A percentile compares a stretch with the other conserved stretches of the same genome.
phyloP scores from a whole-genome alignment of 2,329 filamentous ascomycete species.

The Byssochlamys sp. region DNA sequence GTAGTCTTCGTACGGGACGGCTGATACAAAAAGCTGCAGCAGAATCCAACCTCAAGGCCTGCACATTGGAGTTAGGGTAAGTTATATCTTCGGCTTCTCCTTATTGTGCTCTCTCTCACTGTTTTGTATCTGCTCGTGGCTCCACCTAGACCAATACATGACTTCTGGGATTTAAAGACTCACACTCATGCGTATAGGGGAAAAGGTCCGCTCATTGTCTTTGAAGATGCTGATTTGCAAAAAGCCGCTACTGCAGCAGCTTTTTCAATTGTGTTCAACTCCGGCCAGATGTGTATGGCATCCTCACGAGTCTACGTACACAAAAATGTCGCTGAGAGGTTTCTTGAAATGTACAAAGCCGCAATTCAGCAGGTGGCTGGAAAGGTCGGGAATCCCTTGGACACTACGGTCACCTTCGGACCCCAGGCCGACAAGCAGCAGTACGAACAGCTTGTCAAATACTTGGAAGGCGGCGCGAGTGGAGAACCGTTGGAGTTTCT shows the following conservation, averaged over 20 bases:
- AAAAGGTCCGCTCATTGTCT: constrained; percentile 50
- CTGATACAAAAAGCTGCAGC: constrained; percentile 62
- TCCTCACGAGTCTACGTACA: constrained; percentile 68
- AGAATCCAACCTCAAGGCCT: constrained; percentile 47
- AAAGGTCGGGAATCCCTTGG: no score
- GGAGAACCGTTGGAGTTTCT: constrained; percentile 54
- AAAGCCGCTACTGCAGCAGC: constrained; percentile 58
- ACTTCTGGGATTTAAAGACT: no score
- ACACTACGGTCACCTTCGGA: no score
- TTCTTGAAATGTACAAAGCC: no score
- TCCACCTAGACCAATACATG: no score
- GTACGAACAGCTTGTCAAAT: constrained; percentile 72
- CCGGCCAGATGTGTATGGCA: constrained; percentile 47
- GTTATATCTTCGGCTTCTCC: no score
- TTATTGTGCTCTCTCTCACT: no score
- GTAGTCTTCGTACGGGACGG: constrained; percentile 57
- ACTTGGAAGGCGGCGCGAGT: constrained; percentile 57
- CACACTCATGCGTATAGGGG: no score
- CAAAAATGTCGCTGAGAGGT: constrained; percentile 50
- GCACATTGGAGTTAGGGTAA: constrained; percentile 47
- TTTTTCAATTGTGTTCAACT: constrained; percentile 43
- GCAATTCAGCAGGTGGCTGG: no score
- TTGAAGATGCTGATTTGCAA: constrained; percentile 51
- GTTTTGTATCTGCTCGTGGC: no score
- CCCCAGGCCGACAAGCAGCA: constrained; percentile 47